Percentiles rank a stretch among this genome's conserved stretches.
phyloP scores from a whole-genome alignment of 306 rosid genomes.

The Acacia acuminata region DNA sequence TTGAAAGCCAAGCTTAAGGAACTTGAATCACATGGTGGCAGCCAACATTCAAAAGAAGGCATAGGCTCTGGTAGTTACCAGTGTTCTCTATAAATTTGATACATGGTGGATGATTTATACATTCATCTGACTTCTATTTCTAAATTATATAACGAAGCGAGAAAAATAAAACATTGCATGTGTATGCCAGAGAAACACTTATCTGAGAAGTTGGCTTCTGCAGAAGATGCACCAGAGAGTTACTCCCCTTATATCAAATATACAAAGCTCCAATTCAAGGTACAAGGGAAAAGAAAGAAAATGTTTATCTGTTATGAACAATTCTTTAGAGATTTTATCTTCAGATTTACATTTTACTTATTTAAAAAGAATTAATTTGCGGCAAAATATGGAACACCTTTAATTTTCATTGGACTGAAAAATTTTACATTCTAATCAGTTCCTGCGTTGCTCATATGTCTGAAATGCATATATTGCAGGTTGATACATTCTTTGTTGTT shows the following conservation, averaged over 20 bases:
- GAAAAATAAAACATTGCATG: slow-evolving; percentile 5
- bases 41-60: slow-evolving; percentile 35
- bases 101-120: slow-evolving; percentile 2
- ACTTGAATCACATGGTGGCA: slow-evolving; percentile 49
- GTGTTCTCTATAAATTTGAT: slow-evolving; percentile 23
- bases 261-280: slow-evolving; percentile 92
- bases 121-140: slow-evolving; percentile 18
- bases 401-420: slow-evolving; percentile 4
- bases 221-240: slow-evolving; percentile 51
- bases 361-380: not conserved
- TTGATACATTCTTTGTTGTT: slow-evolving; percentile 97
- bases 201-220: slow-evolving; percentile 41
- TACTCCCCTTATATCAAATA: slow-evolving; percentile 77
- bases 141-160: slow-evolving; percentile 24
- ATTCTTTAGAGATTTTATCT: slow-evolving; percentile 17
- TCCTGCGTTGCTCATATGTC: slow-evolving; percentile 20
- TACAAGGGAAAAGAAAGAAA: slow-evolving; percentile 27
- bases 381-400: slow-evolving; percentile 22
- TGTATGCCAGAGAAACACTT: slow-evolving; percentile 42
- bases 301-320: slow-evolving; percentile 13
- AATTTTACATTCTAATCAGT: not conserved
- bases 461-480: slow-evolving; percentile 52
- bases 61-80: slow-evolving; percentile 56
- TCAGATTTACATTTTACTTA: slow-evolving; percentile 12
- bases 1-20: slow-evolving; percentile 64